A percentile compares a stretch with the other conserved stretches of the same genome.
phyloP scores from a whole-genome alignment of 345 rosid genomes.

The Brassica incana region DNA sequence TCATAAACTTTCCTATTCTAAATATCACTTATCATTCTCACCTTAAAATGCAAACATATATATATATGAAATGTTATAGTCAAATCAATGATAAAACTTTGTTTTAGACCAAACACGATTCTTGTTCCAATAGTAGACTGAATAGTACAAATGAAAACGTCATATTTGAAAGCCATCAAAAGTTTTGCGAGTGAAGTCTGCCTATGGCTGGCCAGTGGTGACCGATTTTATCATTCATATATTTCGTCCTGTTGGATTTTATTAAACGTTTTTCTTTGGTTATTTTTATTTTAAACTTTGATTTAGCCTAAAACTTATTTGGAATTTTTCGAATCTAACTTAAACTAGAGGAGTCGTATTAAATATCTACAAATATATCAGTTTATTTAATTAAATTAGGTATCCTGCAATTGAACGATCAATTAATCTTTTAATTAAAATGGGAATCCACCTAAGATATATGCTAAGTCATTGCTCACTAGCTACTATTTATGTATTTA shows the following conservation, averaged over 20 bases:
- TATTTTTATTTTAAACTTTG: slow-evolving; percentile 3
- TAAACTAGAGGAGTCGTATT: neutral
- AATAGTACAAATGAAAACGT: neutral
- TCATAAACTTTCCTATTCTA: neutral
- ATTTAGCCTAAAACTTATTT: slow-evolving; percentile 29
- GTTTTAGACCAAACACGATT: neutral
- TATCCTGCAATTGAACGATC: neutral
- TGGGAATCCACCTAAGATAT: slow-evolving; percentile 39
- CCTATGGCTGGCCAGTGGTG: slow-evolving; percentile 12
- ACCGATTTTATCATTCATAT: slow-evolving; percentile 5
- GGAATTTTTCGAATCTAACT: slow-evolving; percentile 9
- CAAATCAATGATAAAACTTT: neutral
- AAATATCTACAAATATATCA: neutral
- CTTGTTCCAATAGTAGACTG: neutral
- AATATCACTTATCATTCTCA: neutral
- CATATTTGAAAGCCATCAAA: neutral
- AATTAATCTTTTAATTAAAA: slow-evolving; percentile 6
- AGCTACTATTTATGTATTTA: neutral
- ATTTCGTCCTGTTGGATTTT: neutral
- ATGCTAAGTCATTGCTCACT: slow-evolving; percentile 42
- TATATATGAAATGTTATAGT: neutral
- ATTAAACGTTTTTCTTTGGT: neutral
- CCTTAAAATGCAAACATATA: neutral
- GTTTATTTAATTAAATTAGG: neutral
- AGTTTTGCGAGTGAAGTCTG: neutral